Base-by-base conservation (phyloP, 73 alveolate genomes). In the Paramecium biaurelia region DNA sequence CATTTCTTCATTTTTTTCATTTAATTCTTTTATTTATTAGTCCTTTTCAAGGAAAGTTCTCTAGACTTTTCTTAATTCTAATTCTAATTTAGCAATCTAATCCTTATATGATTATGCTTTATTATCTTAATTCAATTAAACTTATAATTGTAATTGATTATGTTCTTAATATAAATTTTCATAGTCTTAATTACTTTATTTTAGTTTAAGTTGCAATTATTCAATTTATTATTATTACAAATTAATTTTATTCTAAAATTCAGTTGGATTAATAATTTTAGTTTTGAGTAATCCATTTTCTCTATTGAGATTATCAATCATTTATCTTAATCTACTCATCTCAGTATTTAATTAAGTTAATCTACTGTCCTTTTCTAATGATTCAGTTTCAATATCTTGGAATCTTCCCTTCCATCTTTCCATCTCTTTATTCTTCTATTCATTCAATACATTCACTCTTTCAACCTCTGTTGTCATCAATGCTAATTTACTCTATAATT, bases 401-500 rank as follows among this genome's bases (percentile, higher is more conserved):
- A 42, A 79, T 79, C 72, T 79, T 1, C 56, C 56, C 30, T 79
- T 79, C 90, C 90, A 79, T 24, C 74, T 79, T 10, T 38, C 90
- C 30, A 45, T 79, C n/a, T 79, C 90, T 23, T 41, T 18, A 21
- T 79, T 43, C 30, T 79, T 79, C 15, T 79, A 38, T 4, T 47
- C 35, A 43, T 30, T 47, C 18, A 79, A 45, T 1, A 79, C 74
- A 79, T 79, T 79, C 10, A 79, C 70, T 79, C 90, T 79, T 26
- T 79, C 90, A 2, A 79, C 74, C 28, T 79, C 90, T 0, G 76
- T 79, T 0, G 90, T 79, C 74, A 79, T 43, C 12, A 79, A 34
- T 3, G 90, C 90, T 1, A 79, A 10, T 41, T 79, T 79, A 15
- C 90, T 41, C 74, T 43, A 43, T 24, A 79, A 47, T 43, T 79